Percentiles rank a stretch among this genome's conserved stretches.
Conservation (phyloP, 345 rosid species). For the Ceriops zippeliana region DNA sequence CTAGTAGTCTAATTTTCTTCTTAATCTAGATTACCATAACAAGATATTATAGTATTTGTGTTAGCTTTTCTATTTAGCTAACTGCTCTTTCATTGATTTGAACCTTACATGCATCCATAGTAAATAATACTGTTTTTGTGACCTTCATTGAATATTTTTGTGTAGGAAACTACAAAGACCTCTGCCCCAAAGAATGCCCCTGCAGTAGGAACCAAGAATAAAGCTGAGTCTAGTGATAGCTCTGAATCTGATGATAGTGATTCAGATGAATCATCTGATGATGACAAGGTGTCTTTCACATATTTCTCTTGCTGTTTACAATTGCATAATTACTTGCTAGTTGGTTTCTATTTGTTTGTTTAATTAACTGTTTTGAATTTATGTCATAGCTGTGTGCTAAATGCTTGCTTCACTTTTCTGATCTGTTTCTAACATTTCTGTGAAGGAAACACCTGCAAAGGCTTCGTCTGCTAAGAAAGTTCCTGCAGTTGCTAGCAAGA, state of each 20-base stretch:
- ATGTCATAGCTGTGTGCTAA: neutral
- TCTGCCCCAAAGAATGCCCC: neutral
- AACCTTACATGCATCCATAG: neutral
- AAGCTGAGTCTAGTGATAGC: neutral
- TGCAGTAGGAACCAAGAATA: neutral
- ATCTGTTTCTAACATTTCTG: neutral
- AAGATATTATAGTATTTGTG: too few species aligned
- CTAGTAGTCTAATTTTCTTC: too few species aligned
- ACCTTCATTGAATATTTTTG: neutral
- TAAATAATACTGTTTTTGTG: neutral
- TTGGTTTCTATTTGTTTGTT: neutral
- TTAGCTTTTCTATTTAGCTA: too few species aligned
- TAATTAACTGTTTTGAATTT: neutral
- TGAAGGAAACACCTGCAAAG: slow-evolving; percentile 5
- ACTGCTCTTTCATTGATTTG: neutral
- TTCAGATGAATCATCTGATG: slow-evolving; percentile 21
- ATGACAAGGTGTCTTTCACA: slow-evolving; percentile 4
- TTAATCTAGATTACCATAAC: too few species aligned
- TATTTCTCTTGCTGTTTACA: neutral
- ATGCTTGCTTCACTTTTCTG: too few species aligned
- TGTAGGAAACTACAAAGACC: slow-evolving; percentile 9
- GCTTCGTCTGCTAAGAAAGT: neutral
- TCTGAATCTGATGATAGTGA: slow-evolving; percentile 19
- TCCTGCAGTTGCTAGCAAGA: neutral
- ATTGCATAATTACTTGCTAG: neutral